Percentiles rank a stretch among this genome's conserved stretches.
Evolutionary conservation across 345 rosid species (phyloP).

Genomic region (Salix purpurea): DNA sequence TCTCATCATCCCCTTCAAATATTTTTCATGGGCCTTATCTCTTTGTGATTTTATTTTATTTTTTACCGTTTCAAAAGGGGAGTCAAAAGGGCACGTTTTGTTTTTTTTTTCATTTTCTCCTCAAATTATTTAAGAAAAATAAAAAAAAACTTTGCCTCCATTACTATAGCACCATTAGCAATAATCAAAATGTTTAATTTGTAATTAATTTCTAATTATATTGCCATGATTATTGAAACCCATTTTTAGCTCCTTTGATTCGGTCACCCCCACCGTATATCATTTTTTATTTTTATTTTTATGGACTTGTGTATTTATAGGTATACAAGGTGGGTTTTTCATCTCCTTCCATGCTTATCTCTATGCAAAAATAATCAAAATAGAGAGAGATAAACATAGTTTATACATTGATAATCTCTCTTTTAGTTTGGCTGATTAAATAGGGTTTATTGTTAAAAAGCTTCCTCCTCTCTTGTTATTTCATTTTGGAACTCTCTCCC

Average conservation of each 20-base stretch:
- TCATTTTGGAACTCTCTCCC: slow-evolving; percentile 9
- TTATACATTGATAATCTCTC: neutral
- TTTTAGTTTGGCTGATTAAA: neutral
- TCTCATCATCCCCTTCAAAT: neutral
- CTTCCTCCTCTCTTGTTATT: neutral
- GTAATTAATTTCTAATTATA: neutral
- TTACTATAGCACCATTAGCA: neutral
- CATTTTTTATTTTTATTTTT: neutral
- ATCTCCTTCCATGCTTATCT: slow-evolving; percentile 1
- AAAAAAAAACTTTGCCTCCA: neutral
- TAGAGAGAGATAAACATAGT: neutral
- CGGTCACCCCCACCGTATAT: neutral
- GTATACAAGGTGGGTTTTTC: neutral
- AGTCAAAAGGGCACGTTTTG: slow-evolving; percentile 27
- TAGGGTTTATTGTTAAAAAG: slow-evolving; percentile 9
- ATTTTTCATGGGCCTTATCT: neutral
- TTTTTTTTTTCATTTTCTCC: neutral
- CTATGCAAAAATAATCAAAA: slow-evolving; percentile 3
- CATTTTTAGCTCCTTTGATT: slow-evolving; percentile 5
- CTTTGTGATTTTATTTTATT: neutral
- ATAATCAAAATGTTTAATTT: neutral
- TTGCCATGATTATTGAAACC: neutral
- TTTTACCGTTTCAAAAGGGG: slow-evolving; percentile 37
- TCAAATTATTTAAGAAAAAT: neutral
- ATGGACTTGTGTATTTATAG: neutral